Percentiles rank a stretch among this genome's conserved stretches.
Conservation (phyloP, 331 rosid genomes). For the Acacia concinna region DNA sequence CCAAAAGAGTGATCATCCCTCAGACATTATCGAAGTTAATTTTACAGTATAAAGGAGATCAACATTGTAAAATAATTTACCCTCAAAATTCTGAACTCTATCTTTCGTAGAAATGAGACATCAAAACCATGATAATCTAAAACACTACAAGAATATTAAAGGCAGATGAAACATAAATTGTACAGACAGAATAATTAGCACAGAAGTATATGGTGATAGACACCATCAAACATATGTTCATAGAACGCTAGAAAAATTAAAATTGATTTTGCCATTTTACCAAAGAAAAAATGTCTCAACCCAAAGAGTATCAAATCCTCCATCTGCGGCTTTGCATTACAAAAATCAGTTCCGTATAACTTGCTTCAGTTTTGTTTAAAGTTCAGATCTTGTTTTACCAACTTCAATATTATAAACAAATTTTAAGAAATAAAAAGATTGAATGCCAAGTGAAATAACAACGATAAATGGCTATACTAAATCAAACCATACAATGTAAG, state of each 20-base stretch:
- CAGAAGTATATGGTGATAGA: background rate
- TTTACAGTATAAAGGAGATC: background rate
- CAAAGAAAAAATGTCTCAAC: background rate
- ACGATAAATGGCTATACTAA: background rate
- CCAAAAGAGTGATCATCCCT: background rate
- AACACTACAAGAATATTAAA: background rate
- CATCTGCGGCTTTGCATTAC: background rate
- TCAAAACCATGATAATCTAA: background rate
- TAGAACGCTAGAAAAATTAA: background rate
- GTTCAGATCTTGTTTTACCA: background rate
- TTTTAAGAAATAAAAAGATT: background rate
- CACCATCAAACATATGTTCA: background rate
- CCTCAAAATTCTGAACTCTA: background rate
- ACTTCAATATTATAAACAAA: background rate
- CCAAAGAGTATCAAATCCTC: background rate
- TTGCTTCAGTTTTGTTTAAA: background rate
- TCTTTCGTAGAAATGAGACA: background rate
- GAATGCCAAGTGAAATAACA: background rate
- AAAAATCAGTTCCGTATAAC: background rate
- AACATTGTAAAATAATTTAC: background rate
- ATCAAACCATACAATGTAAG: background rate
- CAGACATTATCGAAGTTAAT: background rate
- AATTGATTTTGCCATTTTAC: background rate
- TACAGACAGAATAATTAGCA: background rate
- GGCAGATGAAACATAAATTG: background rate